Evolutionary conservation across 1,139 yeast species (phyloP).

Genomic region (Yamadazyma taylorii): DNA sequence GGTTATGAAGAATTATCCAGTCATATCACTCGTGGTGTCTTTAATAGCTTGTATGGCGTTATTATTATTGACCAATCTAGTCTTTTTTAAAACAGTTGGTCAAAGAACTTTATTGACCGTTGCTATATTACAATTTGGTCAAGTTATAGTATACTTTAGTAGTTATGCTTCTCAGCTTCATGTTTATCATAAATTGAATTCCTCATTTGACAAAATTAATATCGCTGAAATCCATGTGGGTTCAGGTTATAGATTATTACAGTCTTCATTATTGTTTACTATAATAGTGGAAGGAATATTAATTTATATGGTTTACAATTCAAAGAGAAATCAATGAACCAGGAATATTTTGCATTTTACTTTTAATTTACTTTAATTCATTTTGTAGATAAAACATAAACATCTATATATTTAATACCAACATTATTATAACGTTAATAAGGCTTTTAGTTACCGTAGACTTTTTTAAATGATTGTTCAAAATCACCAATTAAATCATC

Average conservation of each 20-base stretch:
- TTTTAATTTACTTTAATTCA: background rate
- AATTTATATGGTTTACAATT: slow-evolving; percentile 5
- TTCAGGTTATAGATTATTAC: slow-evolving; percentile 15
- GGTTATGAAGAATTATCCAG: slow-evolving; percentile 14
- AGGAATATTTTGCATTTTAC: no score
- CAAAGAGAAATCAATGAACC: background rate
- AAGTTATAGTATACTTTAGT: slow-evolving; percentile 9
- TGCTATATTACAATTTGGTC: slow-evolving; percentile 10
- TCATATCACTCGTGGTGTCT: slow-evolving; percentile 10
- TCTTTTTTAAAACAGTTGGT: slow-evolving; percentile 6
- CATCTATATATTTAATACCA: slow-evolving; percentile 1
- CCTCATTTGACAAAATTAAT: slow-evolving; percentile 8
- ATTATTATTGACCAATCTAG: slow-evolving; percentile 7
- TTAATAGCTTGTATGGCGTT: slow-evolving; percentile 11
- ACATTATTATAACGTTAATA: no score
- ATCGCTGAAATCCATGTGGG: slow-evolving; percentile 15
- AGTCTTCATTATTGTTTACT: slow-evolving; percentile 9
- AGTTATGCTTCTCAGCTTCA: slow-evolving; percentile 15
- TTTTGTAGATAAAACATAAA: background rate
- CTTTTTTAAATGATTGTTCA: slow-evolving; percentile 70
- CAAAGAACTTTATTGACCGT: slow-evolving; percentile 1
- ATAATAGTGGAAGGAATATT: slow-evolving; percentile 10
- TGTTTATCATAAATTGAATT: slow-evolving; percentile 12
- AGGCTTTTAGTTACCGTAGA: slow-evolving; percentile 22
- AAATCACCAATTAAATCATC: slow-evolving; percentile 88